Evolutionary conservation across 495 filamentous ascomycete genomes (phyloP).

Genomic region (Tuber aestivum): DNA sequence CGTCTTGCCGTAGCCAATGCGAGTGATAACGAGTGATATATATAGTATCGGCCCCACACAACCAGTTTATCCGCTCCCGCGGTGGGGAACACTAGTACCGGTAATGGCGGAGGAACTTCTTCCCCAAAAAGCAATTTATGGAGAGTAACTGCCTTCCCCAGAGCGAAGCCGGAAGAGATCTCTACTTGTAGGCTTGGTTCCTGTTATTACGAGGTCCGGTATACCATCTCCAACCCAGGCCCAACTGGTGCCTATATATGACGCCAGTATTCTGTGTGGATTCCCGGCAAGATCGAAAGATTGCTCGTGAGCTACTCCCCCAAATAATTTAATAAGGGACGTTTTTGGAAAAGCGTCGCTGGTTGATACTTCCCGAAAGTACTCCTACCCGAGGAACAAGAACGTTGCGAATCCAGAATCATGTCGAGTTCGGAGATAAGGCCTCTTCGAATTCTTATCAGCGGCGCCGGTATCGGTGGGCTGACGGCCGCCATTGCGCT

Average conservation of each 20-base stretch:
- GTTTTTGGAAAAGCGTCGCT: not conserved
- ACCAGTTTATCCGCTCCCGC: not conserved
- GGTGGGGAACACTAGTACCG: not conserved
- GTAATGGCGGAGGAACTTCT: not conserved
- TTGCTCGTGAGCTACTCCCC: not conserved
- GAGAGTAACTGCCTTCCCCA: not conserved
- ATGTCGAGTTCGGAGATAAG: not conserved
- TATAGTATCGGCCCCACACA: not conserved
- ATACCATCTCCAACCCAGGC: not conserved
- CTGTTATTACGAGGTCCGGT: not conserved
- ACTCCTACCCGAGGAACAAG: not conserved
- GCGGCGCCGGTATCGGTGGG: conserved; percentile 56
- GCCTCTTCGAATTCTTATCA: conserved; percentile 49
- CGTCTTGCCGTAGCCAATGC: not conserved
- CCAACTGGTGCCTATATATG: not conserved
- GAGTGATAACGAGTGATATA: not conserved
- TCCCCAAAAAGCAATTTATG: not conserved
- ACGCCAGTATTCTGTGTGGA: not conserved
- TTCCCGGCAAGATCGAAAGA: not conserved
- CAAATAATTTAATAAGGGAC: not conserved
- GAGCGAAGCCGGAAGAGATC: not conserved
- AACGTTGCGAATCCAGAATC: not conserved
- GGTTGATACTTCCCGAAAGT: not conserved
- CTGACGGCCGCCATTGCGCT: conserved; percentile 53
- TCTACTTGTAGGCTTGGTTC: not conserved